Evolutionary conservation across 306 rosid species (phyloP).

Genomic region (Glycine tomentella): DNA sequence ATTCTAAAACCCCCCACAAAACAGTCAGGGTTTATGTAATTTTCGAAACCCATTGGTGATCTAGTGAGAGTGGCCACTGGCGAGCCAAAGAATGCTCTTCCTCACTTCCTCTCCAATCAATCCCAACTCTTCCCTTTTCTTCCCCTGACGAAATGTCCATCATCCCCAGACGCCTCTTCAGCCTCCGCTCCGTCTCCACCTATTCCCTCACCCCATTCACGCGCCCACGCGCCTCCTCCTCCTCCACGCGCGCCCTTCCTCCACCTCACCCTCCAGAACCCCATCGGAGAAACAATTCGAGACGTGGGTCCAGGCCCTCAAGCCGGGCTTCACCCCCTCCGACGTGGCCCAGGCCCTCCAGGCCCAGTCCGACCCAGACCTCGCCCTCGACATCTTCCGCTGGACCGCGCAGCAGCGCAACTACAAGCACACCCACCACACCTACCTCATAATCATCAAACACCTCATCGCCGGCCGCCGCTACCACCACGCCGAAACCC

Average conservation of each 20-base stretch:
- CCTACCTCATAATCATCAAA: slow-evolving; percentile 73
- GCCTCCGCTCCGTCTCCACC: background rate
- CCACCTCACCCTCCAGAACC: slow-evolving; percentile 58
- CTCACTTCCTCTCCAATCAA: background rate
- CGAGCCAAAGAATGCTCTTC: background rate
- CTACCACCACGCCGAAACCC: slow-evolving; percentile 73
- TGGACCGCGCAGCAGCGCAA: slow-evolving; percentile 92
- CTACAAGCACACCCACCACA: slow-evolving; percentile 70
- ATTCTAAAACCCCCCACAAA: too few relatives aligned
- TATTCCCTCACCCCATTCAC: slow-evolving; percentile 16
- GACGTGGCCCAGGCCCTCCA: slow-evolving; percentile 68
- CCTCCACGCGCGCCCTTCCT: slow-evolving; percentile 31
- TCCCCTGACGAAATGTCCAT: slow-evolving; percentile 2
- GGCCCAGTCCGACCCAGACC: slow-evolving; percentile 86
- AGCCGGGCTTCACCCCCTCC: slow-evolving; percentile 79
- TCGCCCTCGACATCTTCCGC: slow-evolving; percentile 92
- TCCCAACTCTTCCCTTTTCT: background rate
- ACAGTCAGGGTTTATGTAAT: too few relatives aligned
- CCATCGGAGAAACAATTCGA: slow-evolving; percentile 84
- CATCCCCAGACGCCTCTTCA: slow-evolving; percentile 15
- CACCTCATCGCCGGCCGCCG: slow-evolving; percentile 63
- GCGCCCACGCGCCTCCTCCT: background rate
- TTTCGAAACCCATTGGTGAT: background rate
- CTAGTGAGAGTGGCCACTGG: background rate
- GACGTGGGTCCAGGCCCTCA: slow-evolving; percentile 82